phyloP scores from a whole-genome alignment of 164 flowering plant species.

The Brasenia schreberi region DNA sequence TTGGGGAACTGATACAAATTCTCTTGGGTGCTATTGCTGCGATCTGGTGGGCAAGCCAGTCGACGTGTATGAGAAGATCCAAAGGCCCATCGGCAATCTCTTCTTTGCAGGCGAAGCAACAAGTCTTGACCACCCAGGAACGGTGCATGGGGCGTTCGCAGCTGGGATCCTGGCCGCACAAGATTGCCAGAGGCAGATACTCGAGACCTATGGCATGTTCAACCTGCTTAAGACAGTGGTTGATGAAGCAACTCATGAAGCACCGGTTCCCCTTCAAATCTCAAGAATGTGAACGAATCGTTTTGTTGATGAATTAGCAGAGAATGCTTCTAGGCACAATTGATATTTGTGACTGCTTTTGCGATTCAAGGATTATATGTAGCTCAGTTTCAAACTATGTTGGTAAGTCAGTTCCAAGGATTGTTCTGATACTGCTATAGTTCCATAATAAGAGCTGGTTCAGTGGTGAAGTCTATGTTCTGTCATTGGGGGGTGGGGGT shows the following conservation, averaged over 20 bases:
- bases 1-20: constrained; percentile 78
- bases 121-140: constrained; percentile 72
- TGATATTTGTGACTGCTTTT: no score
- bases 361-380: no score
- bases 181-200: constrained; percentile 39
- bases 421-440: no score
- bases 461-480: no score
- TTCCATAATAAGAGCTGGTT: background rate
- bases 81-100: constrained; percentile 52
- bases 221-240: constrained; percentile 26
- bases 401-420: no score
- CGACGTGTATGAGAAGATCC: constrained; percentile 63
- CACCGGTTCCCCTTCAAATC: constrained; percentile 53
- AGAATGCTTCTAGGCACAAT: no score
- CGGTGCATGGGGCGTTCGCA: constrained; percentile 87
- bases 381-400: no score
- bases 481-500: no score
- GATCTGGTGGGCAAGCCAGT: constrained; percentile 67
- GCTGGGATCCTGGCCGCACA: constrained; percentile 60
- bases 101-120: constrained; percentile 94
- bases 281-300: constrained; percentile 49
- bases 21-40: constrained; percentile 76
- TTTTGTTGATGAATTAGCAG: no score
- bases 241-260: constrained; percentile 28
- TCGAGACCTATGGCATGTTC: constrained; percentile 26